Base-by-base conservation (phyloP, 2,329 filamentous ascomycete genomes). In the Ceratocystis ficicola region DNA sequence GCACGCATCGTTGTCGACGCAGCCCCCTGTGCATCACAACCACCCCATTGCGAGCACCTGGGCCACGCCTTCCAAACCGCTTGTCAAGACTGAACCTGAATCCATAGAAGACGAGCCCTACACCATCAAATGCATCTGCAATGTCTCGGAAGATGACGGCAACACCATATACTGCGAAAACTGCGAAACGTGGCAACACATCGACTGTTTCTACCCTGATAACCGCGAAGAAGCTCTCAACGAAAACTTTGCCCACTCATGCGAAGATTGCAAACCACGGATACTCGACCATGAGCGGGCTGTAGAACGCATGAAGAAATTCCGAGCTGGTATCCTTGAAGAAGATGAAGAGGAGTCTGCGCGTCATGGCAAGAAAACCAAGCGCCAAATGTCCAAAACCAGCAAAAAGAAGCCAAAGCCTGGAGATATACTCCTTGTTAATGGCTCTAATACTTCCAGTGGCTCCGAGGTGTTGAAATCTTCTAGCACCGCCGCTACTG, bases 181-280 rank as follows among this genome's bases (percentile, higher is more conserved):
- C 67, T 99, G 94, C 80, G 89, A 96, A 74, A 94, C 91, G 62
- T 99, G 94, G 94, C 94, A 99, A 77, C 94, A 99, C 76, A 95
- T 96, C 72, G 87, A 91, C 74, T 99, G 94, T 77, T 97, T 95
- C 77, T 97, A 97, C 74, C 84, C 84, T 25, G 75, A 83, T 69
- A 89, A 90, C 71, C 83, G 84, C 73, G 82, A 86, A 75, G 81
- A 89, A 80, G 81, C 88, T 77, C 77, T 92, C 75, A 76, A 87
- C 79, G 81, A 84, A 67, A 81, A 85, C 71, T 88, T 87, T 72
- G 81, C 89, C 66, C 93, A 99, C 78, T 90, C 87, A 66, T 99
- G 94, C 77, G 85, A 86, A 72, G 90, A 96, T 71, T 99, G 94
- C 78, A 85, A 88, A 68, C 91, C 92, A 20, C 83, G 91, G 69